A percentile compares a stretch with the other conserved stretches of the same genome.
Conservation (phyloP, 31 red algal species). For the Odonthalia washingtoniensis region DNA sequence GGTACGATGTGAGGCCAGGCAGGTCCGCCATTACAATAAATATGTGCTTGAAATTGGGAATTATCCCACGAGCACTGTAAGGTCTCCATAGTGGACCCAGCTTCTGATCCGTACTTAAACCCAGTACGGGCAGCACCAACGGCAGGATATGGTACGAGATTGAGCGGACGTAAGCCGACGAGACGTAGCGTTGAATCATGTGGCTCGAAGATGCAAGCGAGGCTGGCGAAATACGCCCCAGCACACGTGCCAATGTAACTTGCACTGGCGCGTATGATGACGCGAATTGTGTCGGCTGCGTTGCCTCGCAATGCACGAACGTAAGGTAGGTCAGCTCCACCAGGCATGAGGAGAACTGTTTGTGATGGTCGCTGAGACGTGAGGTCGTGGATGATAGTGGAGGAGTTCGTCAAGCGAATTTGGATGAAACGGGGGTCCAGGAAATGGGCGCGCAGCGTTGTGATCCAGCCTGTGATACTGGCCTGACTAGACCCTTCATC, state of each 20-base stretch:
- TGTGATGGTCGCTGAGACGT: not conserved
- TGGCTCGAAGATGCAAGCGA: slow-evolving; percentile 38
- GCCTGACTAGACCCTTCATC: slow-evolving; percentile 37
- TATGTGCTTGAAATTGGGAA: not conserved
- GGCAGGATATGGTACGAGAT: slow-evolving; percentile 31
- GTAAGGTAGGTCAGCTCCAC: slow-evolving; percentile 39
- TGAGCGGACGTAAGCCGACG: slow-evolving; percentile 40
- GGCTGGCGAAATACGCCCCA: slow-evolving; percentile 59
- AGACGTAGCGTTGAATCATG: slow-evolving; percentile 45
- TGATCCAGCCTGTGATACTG: slow-evolving; percentile 1
- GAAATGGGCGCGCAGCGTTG: not conserved
- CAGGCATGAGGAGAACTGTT: slow-evolving; percentile 39
- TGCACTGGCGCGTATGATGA: not conserved
- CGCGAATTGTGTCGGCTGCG: not conserved
- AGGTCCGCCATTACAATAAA: slow-evolving; percentile 66
- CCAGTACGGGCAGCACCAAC: slow-evolving; percentile 41
- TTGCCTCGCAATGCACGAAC: not conserved
- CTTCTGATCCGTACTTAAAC: slow-evolving; percentile 45
- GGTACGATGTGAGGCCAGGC: too few species aligned
- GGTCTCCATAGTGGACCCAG: slow-evolving; percentile 42
- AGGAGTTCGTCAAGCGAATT: not conserved
- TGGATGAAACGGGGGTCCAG: not conserved
- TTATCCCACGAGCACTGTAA: slow-evolving; percentile 9
- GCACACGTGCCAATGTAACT: slow-evolving; percentile 55
- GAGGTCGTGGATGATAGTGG: not conserved